A percentile compares a stretch with the other conserved stretches of the same genome.
phyloP scores from a whole-genome alignment of 2,329 filamentous ascomycete genomes.

The Penicillium aurantiogriseum region DNA sequence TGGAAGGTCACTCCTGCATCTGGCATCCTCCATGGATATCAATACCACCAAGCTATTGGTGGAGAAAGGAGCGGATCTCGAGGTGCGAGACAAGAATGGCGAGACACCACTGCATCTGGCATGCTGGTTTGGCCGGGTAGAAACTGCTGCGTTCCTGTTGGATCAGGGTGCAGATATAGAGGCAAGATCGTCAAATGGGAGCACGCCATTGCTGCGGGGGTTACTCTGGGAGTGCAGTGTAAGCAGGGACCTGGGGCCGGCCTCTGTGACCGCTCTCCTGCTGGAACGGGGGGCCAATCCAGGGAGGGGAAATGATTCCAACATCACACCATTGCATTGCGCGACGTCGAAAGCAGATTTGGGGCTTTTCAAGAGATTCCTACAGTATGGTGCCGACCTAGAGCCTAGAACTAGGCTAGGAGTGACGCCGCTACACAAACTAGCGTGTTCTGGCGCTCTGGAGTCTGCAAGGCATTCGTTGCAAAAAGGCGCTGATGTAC shows the following conservation, averaged over 20 bases:
- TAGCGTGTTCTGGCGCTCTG: not conserved
- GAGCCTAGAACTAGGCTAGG: not conserved
- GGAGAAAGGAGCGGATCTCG: conserved; percentile 3
- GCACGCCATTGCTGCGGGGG: conserved; percentile 9
- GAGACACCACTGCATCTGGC: conserved; percentile 10
- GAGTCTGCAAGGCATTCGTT: conserved; percentile 2
- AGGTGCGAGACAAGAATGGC: not conserved
- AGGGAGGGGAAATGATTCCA: not conserved
- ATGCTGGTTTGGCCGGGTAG: conserved; percentile 1
- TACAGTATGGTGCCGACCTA: conserved; percentile 5
- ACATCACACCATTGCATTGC: conserved; percentile 3
- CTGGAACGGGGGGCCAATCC: conserved; percentile 6
- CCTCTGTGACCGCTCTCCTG: not conserved
- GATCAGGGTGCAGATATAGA: conserved; percentile 12
- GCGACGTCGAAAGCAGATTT: not conserved
- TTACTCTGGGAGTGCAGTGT: conserved; percentile 1
- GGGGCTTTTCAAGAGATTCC: not conserved
- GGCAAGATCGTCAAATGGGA: not conserved
- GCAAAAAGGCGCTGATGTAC: not conserved
- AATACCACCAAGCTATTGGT: conserved; percentile 2
- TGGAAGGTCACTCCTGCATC: conserved; percentile 5
- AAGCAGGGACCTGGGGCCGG: not conserved
- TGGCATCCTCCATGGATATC: not conserved
- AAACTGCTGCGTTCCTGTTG: conserved; percentile 9
- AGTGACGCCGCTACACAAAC: conserved; percentile 2